A percentile compares a stretch with the other conserved stretches of the same genome.
phyloP scores from a whole-genome alignment of 2,329 filamentous ascomycete species.

The Pestalotiopsis sp. region DNA sequence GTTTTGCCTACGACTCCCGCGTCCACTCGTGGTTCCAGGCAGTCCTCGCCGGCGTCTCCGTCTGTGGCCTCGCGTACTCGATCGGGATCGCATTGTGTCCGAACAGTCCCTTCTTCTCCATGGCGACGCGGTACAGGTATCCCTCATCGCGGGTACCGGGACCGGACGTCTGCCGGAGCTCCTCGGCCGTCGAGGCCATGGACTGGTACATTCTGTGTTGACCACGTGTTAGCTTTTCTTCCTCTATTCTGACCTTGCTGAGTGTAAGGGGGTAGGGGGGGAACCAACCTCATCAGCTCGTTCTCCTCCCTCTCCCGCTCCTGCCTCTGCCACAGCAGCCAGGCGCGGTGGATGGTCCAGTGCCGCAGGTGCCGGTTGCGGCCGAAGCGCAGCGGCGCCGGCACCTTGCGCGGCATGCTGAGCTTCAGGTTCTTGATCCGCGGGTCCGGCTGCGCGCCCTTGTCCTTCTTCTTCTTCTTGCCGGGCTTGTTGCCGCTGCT shows the following conservation, averaged over 20 bases:
- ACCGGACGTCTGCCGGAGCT: conserved; percentile 65
- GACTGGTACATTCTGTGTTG: conserved; percentile 65
- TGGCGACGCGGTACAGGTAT: conserved; percentile 81
- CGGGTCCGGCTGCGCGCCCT: conserved; percentile 41
- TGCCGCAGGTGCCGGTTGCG: conserved; percentile 87
- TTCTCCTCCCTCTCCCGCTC: conserved; percentile 65
- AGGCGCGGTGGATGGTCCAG: conserved; percentile 98
- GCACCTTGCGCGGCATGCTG: conserved; percentile 54
- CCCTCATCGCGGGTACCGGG: conserved; percentile 64
- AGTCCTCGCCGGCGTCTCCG: conserved; percentile 75
- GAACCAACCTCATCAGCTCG: conserved; percentile 67
- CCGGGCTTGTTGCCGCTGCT: neutral
- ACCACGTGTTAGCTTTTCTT: neutral
- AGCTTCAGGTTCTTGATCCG: conserved; percentile 48
- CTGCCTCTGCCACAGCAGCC: conserved; percentile 78
- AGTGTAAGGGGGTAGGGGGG: neutral
- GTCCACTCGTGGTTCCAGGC: conserved; percentile 97
- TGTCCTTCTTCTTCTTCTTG: conserved; percentile 27
- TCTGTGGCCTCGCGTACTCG: conserved; percentile 86
- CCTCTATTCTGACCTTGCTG: neutral
- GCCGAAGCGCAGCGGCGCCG: conserved; percentile 80
- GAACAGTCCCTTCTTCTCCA: conserved; percentile 89
- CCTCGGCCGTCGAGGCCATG: conserved; percentile 87
- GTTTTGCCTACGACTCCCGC: conserved; percentile 39
- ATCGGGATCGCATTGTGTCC: conserved; percentile 76